Evolutionary conservation across 306 rosid species (phyloP), one percentile per base, ranked within the genome.

Genomic region (Quercus aquifolioides): DNA sequence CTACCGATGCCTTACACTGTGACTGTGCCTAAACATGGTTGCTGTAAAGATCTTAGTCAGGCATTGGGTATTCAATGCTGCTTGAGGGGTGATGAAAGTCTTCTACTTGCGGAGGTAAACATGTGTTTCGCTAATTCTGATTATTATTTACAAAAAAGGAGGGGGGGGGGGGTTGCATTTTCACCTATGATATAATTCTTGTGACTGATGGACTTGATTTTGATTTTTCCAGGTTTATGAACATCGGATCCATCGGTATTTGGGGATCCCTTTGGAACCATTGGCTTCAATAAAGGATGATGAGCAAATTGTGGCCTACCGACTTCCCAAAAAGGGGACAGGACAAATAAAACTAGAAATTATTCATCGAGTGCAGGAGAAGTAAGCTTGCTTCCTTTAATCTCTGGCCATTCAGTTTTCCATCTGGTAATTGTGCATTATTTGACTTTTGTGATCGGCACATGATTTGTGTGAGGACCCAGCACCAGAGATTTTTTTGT

Each of bases 1-100:
- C 98, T 93, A 81, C 99, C 99, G 73, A 91, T 91, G 94, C 98
- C 98, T 3, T 91, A 79, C 81, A 91, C 96, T 20, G 93, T 93
- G 76, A 84, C 84, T 57, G 87, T 90, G 78, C 81, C 84, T 69
- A 96, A 90, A 84, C 91, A 91, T 81, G 96, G 91, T 56, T 86
- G 81, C 83, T 84, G 84, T 74, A 89, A 90, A 82, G 98, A 96
- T 86, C 99, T 96, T 86, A 74, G 78, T 71, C 82, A 74, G 64
- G 89, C 93, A 77, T 85, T 96, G 88, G 84, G 79, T 72, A 55
- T 77, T 74, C 92, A 92, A 25, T 96, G 99, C 83, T 96, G 97
- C 93, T 84, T 96, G 93, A 91, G 81, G 81, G 88, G 80, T 85
- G 98, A 91, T 82, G 99, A 96, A 85, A 87, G 76, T 86, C 98